Percentiles rank a stretch among this genome's conserved stretches.
Evolutionary conservation across 352 stramenopile genomes (phyloP).

Genomic region (Globisporangium parvum): DNA sequence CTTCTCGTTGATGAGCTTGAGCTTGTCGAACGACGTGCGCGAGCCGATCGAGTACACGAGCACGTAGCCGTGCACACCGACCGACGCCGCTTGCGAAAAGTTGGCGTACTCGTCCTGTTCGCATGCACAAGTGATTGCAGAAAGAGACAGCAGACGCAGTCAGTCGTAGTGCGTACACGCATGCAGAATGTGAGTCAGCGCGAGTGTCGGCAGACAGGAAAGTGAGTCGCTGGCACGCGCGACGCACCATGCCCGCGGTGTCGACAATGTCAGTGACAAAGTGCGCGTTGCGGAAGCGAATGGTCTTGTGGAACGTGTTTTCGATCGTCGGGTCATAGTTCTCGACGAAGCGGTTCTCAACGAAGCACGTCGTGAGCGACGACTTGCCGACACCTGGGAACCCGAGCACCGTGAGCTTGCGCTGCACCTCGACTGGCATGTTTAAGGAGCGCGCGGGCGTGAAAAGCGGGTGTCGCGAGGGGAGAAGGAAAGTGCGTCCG

Average conservation of each 20-base stretch:
- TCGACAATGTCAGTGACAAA: constrained; percentile 97
- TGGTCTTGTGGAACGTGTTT: constrained; percentile 95
- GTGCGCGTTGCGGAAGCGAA: constrained; percentile 94
- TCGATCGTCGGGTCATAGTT: constrained; percentile 97
- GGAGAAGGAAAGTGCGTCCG: too few species aligned
- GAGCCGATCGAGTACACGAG: constrained; percentile 94
- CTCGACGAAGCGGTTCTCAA: constrained; percentile 89
- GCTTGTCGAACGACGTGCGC: constrained; percentile 92
- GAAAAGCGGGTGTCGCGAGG: too few species aligned
- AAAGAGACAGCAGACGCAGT: too few species aligned
- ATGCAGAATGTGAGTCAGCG: constrained; percentile 1
- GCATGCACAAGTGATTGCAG: neutral
- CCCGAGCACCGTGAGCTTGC: constrained; percentile 94
- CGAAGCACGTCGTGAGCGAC: constrained; percentile 92
- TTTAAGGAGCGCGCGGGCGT: neutral
- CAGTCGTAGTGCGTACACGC: neutral
- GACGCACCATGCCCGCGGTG: constrained; percentile 91
- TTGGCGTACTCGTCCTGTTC: constrained; percentile 93
- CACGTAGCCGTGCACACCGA: constrained; percentile 94
- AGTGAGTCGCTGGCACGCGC: neutral
- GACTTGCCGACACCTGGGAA: constrained; percentile 95
- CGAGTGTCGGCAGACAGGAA: neutral
- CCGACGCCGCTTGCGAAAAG: constrained; percentile 93
- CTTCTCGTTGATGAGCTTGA: constrained; percentile 93
- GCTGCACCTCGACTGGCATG: constrained; percentile 92